Evolutionary conservation across 169 alveolate species (phyloP).

Genomic region (Plasmodium sp.): DNA sequence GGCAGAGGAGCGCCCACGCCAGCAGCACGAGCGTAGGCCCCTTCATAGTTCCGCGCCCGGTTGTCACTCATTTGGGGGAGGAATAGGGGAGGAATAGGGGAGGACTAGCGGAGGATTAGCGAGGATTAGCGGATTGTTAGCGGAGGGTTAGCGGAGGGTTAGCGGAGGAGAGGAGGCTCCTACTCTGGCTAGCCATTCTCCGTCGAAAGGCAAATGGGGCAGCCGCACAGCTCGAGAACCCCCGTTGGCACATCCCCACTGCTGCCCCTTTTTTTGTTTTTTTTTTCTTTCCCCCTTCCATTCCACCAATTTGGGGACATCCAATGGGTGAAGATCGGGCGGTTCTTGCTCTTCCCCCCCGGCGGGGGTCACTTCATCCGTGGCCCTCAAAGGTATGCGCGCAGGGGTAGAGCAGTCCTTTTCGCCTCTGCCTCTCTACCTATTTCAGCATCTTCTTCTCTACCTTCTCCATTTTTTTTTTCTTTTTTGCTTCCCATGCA

Average conservation of each 20-base stretch:
- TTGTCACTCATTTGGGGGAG: background rate
- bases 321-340: background rate
- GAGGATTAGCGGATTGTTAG: no score
- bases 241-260: background rate
- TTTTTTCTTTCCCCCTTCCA: background rate
- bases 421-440: no score
- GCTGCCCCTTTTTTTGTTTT: background rate
- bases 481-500: background rate
- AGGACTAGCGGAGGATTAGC: no score
- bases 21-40: background rate
- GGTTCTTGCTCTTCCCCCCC: background rate
- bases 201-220: background rate
- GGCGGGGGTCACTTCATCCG: background rate
- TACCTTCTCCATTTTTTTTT: background rate
- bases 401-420: background rate
- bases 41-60: slow-evolving; percentile 15
- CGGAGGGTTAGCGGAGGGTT: no score
- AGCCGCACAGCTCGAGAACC: background rate
- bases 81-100: background rate
- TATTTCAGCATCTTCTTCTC: background rate
- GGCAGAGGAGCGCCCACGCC: background rate
- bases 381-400: background rate
- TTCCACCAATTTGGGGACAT: background rate
- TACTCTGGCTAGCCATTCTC: background rate
- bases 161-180: background rate